These are phyloP conservation scores for Casuarina equisetifolia DNA, from an alignment of 306 rosid species.

Conservation along the genomic window DNA sequence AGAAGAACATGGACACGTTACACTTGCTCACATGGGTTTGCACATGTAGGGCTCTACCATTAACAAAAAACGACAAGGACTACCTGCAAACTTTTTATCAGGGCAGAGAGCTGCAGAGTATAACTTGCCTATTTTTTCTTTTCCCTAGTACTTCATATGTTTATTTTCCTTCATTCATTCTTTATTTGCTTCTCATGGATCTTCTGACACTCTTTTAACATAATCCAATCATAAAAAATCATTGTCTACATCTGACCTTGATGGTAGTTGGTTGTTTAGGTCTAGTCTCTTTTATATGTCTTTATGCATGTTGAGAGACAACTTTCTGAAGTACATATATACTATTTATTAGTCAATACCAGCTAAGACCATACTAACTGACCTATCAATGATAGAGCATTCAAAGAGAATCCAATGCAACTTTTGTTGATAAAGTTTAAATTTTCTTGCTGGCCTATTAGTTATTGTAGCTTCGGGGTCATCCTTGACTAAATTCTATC, in stretches of 20 bases:
- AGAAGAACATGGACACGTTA: conserved; percentile 55
- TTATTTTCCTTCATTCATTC: neutral
- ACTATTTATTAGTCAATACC: conserved; percentile 5
- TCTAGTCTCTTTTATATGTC: neutral
- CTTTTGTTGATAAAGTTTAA: neutral
- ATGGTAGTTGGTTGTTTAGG: neutral
- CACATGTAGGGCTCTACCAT: conserved; percentile 53
- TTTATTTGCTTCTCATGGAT: neutral
- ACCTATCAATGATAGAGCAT: neutral
- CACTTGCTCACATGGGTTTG: conserved; percentile 84
- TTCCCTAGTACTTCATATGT: conserved; percentile 5
- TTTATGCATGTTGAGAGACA: conserved; percentile 3
- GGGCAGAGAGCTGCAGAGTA: conserved; percentile 19
- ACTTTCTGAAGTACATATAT: neutral
- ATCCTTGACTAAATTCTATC: neutral
- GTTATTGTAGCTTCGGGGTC: neutral
- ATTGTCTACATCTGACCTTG: neutral
- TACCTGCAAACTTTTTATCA: conserved; percentile 20
- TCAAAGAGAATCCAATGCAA: conserved; percentile 21
- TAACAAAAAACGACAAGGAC: conserved; percentile 41
- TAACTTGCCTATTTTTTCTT: conserved; percentile 28
- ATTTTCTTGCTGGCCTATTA: no score
- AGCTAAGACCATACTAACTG: conserved; percentile 22
- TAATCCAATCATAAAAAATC: neutral
- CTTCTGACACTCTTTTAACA: neutral